These are phyloP conservation scores for Ettlia oleoabundans DNA, from an alignment of 139 green algal genomes.

Conservation along the genomic window DNA sequence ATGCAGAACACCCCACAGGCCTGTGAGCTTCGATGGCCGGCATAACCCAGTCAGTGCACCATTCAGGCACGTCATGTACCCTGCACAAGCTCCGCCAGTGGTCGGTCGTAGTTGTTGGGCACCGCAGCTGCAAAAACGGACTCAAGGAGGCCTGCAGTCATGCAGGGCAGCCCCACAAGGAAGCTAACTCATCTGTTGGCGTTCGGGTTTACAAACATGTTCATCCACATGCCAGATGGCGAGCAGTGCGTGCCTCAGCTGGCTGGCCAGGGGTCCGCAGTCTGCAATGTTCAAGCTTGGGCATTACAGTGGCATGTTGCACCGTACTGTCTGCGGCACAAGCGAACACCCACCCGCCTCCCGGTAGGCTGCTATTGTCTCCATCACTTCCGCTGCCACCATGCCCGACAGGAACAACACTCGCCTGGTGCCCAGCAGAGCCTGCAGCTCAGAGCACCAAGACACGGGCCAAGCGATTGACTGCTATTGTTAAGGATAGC, in stretches of 20 bases:
- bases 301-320: too few species aligned
- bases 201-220: not conserved
- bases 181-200: not conserved
- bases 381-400: slow-evolving; percentile 42
- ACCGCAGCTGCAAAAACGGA: slow-evolving; percentile 25
- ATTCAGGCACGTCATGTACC: not conserved
- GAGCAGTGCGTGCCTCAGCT: too few species aligned
- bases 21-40: not conserved
- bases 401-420: slow-evolving; percentile 44
- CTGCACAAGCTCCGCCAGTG: slow-evolving; percentile 20
- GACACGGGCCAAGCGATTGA: not conserved
- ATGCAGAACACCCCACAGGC: not conserved
- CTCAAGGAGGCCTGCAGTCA: slow-evolving; percentile 9
- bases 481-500: too few species aligned
- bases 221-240: not conserved
- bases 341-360: slow-evolving; percentile 29
- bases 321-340: not conserved
- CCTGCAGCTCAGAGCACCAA: not conserved
- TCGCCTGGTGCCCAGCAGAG: slow-evolving; percentile 18
- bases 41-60: too few species aligned
- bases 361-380: slow-evolving; percentile 36
- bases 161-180: too few species aligned
- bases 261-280: too few species aligned
- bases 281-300: not conserved
- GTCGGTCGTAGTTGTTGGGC: slow-evolving; percentile 24